Conservation (phyloP, 2,329 filamentous ascomycete species). For the Curvularia verruculosa region DNA sequence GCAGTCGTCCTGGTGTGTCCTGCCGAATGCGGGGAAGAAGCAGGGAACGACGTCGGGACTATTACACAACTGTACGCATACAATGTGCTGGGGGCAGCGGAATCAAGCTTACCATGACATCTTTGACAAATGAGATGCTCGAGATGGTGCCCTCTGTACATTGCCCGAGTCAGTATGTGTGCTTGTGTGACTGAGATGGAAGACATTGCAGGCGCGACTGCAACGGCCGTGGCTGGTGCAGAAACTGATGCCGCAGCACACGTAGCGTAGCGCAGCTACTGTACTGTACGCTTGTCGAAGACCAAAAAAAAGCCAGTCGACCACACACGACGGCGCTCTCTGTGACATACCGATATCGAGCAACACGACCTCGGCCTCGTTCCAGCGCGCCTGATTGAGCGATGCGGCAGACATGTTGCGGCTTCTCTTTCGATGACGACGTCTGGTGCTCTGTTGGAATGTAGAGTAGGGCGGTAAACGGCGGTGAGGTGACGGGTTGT, state of each 20-base stretch:
- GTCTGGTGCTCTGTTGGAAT: conserved; percentile 18
- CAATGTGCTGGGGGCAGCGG: no score
- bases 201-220: background rate
- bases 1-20: conserved; percentile 23
- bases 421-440: conserved; percentile 21
- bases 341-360: conserved; percentile 64
- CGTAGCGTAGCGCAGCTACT: no score
- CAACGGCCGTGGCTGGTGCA: conserved; percentile 34
- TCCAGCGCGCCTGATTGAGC: conserved; percentile 40
- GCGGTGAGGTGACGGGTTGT: conserved; percentile 42
- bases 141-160: conserved; percentile 77
- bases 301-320: conserved; percentile 13
- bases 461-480: conserved; percentile 34
- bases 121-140: conserved; percentile 83
- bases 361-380: conserved; percentile 56
- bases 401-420: conserved; percentile 37
- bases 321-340: conserved; percentile 4
- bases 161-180: conserved; percentile 35
- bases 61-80: no score
- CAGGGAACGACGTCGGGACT: conserved; percentile 1
- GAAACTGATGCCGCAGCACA: conserved; percentile 27
- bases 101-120: conserved; percentile 70
- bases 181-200: conserved; percentile 14
- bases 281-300: no score
- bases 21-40: conserved; percentile 41